These are phyloP conservation scores for Sordariomycetes sp. DNA, from an alignment of 2,329 filamentous ascomycete genomes.

Conservation along the genomic window DNA sequence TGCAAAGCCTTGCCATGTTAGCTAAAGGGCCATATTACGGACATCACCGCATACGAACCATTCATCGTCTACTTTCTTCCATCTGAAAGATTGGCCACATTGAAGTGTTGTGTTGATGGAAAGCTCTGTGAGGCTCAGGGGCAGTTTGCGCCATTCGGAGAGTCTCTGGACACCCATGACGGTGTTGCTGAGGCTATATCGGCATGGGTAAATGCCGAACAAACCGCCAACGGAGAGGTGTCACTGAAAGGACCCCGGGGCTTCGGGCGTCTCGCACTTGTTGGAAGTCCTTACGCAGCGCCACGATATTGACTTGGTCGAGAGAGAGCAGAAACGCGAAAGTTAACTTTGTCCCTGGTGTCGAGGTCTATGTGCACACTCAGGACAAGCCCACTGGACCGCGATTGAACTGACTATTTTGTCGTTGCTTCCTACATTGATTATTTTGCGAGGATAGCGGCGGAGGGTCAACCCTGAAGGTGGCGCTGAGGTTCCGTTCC, in stretches of 20 bases:
- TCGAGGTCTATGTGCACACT: too few species aligned
- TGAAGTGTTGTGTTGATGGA: constrained; percentile 90
- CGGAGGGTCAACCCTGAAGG: too few species aligned
- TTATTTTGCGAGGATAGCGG: too few species aligned
- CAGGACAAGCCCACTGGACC: too few species aligned
- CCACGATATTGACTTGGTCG: too few species aligned
- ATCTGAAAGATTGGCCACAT: constrained; percentile 94
- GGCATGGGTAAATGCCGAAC: neutral
- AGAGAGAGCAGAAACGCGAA: too few species aligned
- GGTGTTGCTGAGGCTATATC: neutral
- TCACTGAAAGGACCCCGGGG: too few species aligned
- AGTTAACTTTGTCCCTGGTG: too few species aligned
- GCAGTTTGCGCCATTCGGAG: constrained; percentile 79
- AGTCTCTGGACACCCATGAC: constrained; percentile 14
- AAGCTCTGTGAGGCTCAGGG: constrained; percentile 69
- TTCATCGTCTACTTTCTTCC: constrained; percentile 73
- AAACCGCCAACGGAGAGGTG: neutral
- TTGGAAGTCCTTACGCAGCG: too few species aligned
- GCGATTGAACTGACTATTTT: too few species aligned
- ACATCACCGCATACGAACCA: constrained; percentile 41
- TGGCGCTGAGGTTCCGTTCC: neutral
- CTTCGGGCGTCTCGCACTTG: too few species aligned
- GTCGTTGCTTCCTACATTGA: too few species aligned
- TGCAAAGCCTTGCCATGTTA: constrained; percentile 50
- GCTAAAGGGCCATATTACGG: neutral